Evolutionary conservation across 1,139 yeast species (phyloP), one percentile per base, ranked within the genome.

Genomic region (Debaryomyces subglobosus): DNA sequence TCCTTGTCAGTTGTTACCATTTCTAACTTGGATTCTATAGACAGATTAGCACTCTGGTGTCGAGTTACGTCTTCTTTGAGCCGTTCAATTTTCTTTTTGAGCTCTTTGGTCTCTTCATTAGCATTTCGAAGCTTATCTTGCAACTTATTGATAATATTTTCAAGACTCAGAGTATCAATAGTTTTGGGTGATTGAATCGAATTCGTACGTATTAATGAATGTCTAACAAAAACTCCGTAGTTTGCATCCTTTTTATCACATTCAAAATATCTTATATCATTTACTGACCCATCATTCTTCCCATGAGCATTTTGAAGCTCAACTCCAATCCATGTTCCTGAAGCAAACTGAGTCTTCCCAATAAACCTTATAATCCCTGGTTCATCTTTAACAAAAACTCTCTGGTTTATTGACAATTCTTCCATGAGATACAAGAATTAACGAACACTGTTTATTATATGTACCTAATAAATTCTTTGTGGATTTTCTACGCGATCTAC

Each of bases 251-350:
- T 69, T 23, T 60, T 53, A 12, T 58, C 57, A 37, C 89, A 78
- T 1, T 72, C 66, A 56, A 92, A 92, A 63, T 91, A 89, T 42
- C 72, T 57, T 0, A 68, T 67, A 0, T 89, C 95, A 25, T 82
- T 72, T 0, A 91, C 81, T 1, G 85, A 69, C 0, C 98, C 98
- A 59, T 91, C 81, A 58, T 92, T 90, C 64, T 85, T 88, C 1
- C 97, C 98, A 0, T 60, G 61, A 0, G 86, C 81, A 12, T 70
- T 69, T 27, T 79, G 82, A 33, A 90, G 73, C 57, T 86, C 90
- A 3, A 92, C 74, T 0, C 97, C 98, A 10, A 85, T 73, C 98
- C 98, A 92, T 1, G 56, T 58, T 0, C 90, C 91, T 0, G 77
- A 68, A 3, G 89, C 84, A 67, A 85, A 85, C 43, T 77, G 57